Conservation (phyloP, 768 basidiomycete species). For the Suillus discolor region DNA sequence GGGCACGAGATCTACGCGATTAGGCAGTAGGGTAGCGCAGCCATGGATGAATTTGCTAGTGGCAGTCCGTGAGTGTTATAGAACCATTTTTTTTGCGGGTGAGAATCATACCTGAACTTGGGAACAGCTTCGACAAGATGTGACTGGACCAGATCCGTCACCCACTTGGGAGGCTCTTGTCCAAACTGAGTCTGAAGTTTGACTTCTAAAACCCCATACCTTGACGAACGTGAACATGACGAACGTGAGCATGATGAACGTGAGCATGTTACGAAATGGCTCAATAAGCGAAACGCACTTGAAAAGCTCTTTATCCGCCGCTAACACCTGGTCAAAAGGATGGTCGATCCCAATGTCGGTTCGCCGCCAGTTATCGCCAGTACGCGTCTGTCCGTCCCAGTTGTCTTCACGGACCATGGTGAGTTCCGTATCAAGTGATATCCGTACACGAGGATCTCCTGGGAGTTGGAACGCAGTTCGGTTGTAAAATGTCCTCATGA, state of each 20-base stretch:
- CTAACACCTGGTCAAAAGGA: conserved; percentile 62
- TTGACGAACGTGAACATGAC: conserved; percentile 23
- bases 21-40: conserved; percentile 89
- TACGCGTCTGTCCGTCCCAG: conserved; percentile 83
- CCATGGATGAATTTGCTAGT: conserved; percentile 93
- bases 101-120: conserved; percentile 77
- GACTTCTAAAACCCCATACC: conserved; percentile 94
- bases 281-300: conserved; percentile 49
- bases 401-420: conserved; percentile 95
- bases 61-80: conserved; percentile 9
- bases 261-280: conserved; percentile 2
- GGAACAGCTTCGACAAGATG: conserved; percentile 97
- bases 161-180: conserved; percentile 95
- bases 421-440: conserved; percentile 96
- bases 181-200: conserved; percentile 97
- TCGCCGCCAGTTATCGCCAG: conserved; percentile 90
- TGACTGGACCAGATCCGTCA: conserved; percentile 91
- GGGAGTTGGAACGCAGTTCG: conserved; percentile 99
- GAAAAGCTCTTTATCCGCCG: conserved; percentile 90
- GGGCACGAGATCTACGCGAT: conserved; percentile 93
- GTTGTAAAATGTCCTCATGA: conserved; percentile 97
- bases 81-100: background rate
- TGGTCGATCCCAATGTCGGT: conserved; percentile 70
- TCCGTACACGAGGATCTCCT: conserved; percentile 83
- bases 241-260: conserved; percentile 2